Base-by-base conservation (phyloP, 768 basidiomycete species). In the Russula abietina region DNA sequence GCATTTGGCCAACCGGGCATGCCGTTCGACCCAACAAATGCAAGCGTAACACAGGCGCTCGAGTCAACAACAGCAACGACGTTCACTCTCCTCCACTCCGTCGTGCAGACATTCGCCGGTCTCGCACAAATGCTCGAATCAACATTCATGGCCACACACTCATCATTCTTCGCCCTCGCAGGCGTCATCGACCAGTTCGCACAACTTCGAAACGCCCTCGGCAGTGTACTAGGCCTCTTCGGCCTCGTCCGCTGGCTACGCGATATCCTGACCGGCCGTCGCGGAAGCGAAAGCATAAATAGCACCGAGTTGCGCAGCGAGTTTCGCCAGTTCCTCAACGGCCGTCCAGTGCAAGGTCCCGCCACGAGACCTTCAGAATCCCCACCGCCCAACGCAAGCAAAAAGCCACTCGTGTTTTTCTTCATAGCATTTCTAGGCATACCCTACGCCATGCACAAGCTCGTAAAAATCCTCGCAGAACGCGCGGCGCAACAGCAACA, bases 61-160 rank as follows among this genome's bases (percentile, higher is more conserved):
- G 93, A 97, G 76, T 73, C 84, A 7, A 89, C 91, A 11, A 99
- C 96, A 1, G 88, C 91, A 58, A 88, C 91, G 60, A 98, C 96
- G 3, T 99, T 99, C 70, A 81, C 89, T 32, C 86, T 99, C 60
- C 79, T 99, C 32, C 94, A 98, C 69, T 91, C 90, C 12, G 88
- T 99, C 71, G 96, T 99, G 50, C 91, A 93, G 69, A 97, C 95
- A 4, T 96, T 98, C 75, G 81, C 86, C 0, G 95, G 95, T 26
- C 87, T 99, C 65, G 88, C 96, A 0, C 96, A 98, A 73, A 95
- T 99, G 86, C 87, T 99, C 71, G 96, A 98, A 74, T 88, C 85
- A 38, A 98, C 96, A 6, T 98, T 96, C 75, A 91, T 98, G 88
- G 96, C 96, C 2, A 96, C 93, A 0, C 93, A 96, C 73, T 93